Evolutionary conservation across 257 asterid genomes (phyloP), one percentile per base, ranked within the genome.

Genomic region (Paraleonurus japonicus): DNA sequence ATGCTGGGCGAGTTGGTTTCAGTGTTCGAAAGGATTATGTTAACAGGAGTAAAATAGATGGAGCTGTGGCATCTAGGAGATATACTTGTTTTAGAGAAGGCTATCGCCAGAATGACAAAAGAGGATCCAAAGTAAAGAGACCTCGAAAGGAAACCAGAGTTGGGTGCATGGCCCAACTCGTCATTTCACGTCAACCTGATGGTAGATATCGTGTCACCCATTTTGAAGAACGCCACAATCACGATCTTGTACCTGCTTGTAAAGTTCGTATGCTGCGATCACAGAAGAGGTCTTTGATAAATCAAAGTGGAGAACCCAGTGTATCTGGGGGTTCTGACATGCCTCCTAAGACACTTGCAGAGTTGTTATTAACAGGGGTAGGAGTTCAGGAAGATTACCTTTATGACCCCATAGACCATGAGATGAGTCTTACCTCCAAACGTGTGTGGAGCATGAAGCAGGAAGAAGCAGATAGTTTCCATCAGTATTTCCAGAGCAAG

Each of bases 181-280:
- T 86, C 27, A 80, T 83, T 77, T 82, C 91, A 16, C 91, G 91
- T 43, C 91, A 86, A 61, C 65, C 76, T 47, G 91, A 86, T 64
- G 87, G 89, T 70, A 80, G 80, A 61, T 86, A 86, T 72, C 89
- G 87, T 64, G 87, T 82, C n/a, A 86, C 91, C 57, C 85, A 86
- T 61, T 86, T 86, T 71, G 89, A 84, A 53, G 89, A 83, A 79
- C 68, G 62, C 63, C 91, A 86, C 66, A 86, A 81, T 80, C 91
- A 84, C 1, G 88, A 86, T 75, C 89, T 86, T 48, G 88, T 86
- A 13, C 85, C 83, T 32, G 75, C 84, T 13, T 76, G 81, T 67
- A 83, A 82, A 80, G 82, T 83, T 59, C 82, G 83, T 1, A 77
- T 64, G 70, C 55, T 86, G 62, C 48, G 91, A 54, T 86, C 91